phyloP scores from a whole-genome alignment of 345 rosid genomes.

The Hibiscus trionum region DNA sequence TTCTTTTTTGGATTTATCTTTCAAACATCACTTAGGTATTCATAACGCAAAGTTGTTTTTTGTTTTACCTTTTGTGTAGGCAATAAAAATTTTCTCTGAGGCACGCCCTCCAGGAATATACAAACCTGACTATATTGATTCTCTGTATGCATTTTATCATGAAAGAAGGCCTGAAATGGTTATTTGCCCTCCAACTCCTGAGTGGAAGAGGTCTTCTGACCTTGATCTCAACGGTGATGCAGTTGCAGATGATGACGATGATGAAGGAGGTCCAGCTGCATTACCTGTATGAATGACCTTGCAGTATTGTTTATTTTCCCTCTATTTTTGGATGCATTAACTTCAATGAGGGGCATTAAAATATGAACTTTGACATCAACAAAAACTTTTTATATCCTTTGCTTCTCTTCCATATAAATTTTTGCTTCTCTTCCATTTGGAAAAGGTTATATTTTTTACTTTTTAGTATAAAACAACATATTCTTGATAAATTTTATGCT shows the following conservation, averaged over 20 bases:
- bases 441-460: background rate
- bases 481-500: background rate
- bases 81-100: conserved; percentile 65
- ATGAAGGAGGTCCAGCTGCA: conserved; percentile 46
- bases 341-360: too few species aligned
- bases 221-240: conserved; percentile 99
- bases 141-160: conserved; percentile 75
- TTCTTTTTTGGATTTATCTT: background rate
- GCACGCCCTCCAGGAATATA: conserved; percentile 99
- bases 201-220: conserved; percentile 92
- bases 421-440: background rate
- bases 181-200: conserved; percentile 79
- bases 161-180: conserved; percentile 74
- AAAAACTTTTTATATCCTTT: background rate
- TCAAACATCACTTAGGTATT: background rate
- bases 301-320: conserved; percentile 4
- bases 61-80: conserved; percentile 38
- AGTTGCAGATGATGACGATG: conserved; percentile 54
- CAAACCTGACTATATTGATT: conserved; percentile 83
- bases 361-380: background rate
- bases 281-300: conserved; percentile 33
- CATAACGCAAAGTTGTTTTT: background rate
- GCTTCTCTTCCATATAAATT: too few species aligned
- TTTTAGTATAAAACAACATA: background rate
- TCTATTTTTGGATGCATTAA: too few species aligned